These are phyloP conservation scores for Tephrocybe sp. DNA, from an alignment of 768 basidiomycete species.

Conservation along the genomic window DNA sequence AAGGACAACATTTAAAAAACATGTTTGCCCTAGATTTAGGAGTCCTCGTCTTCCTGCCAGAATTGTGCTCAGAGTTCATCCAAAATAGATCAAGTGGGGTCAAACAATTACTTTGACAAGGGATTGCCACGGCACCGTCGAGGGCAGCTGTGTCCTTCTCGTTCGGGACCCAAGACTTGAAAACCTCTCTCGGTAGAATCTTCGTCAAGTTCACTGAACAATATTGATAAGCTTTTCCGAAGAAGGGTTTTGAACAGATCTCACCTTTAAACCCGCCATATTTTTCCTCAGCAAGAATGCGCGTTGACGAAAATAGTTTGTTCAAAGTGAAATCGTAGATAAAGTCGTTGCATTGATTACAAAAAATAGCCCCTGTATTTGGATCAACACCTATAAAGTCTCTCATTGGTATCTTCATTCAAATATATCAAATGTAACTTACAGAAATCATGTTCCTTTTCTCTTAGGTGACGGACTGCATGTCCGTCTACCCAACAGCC, in stretches of 20 bases:
- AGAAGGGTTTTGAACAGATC: background rate
- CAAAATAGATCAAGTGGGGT: background rate
- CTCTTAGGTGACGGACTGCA: constrained; percentile 54
- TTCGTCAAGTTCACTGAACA: constrained; percentile 19
- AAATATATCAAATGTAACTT: constrained; percentile 26
- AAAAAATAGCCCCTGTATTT: constrained; percentile 74
- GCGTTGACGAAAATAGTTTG: constrained; percentile 39
- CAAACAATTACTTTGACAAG: constrained; percentile 68
- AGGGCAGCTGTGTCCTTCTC: constrained; percentile 43
- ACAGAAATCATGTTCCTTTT: constrained; percentile 67
- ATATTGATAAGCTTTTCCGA: background rate
- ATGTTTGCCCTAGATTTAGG: constrained; percentile 89
- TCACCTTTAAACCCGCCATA: constrained; percentile 61
- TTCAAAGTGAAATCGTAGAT: constrained; percentile 61
- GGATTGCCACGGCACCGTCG: constrained; percentile 47
- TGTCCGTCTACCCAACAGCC: constrained; percentile 74
- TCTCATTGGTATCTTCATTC: background rate
- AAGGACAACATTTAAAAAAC: constrained; percentile 90
- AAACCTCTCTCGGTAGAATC: constrained; percentile 29
- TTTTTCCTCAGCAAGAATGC: constrained; percentile 60
- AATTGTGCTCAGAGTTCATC: too few species aligned
- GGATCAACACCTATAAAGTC: constrained; percentile 65
- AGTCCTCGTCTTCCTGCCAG: constrained; percentile 74
- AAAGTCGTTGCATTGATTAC: constrained; percentile 73
- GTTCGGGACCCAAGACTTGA: constrained; percentile 38